A percentile compares a stretch with the other conserved stretches of the same genome.
These are phyloP conservation scores for Lotus japonicus DNA, from an alignment of 306 rosid genomes.

Conservation along the genomic window DNA sequence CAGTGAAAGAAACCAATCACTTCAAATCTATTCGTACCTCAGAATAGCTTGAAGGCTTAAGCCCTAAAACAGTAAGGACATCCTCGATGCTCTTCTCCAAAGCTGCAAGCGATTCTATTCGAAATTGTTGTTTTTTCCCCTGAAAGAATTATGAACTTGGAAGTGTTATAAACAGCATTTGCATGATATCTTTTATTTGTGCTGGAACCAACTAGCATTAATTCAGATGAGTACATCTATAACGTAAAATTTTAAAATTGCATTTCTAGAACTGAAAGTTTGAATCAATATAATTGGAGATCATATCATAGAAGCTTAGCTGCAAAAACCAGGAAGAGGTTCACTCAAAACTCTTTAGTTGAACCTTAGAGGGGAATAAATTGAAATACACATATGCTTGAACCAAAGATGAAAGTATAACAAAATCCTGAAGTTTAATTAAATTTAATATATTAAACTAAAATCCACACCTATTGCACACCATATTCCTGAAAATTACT, in stretches of 20 bases:
- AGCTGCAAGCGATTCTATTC: conserved; percentile 76
- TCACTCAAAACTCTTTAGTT: background rate
- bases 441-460: background rate
- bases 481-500: background rate
- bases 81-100: conserved; percentile 52
- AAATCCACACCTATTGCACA: background rate
- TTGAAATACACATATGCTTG: background rate
- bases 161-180: background rate
- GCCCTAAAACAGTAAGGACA: conserved; percentile 59
- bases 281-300: background rate
- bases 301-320: background rate
- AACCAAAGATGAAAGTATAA: background rate
- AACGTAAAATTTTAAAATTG: conserved; percentile 2
- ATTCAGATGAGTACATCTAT: conserved; percentile 1
- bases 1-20: conserved; percentile 12
- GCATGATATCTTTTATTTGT: background rate
- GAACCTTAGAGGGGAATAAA: background rate
- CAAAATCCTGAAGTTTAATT: background rate
- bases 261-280: background rate
- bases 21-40: conserved; percentile 46
- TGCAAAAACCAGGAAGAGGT: conserved; percentile 3
- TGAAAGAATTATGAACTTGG: conserved; percentile 27
- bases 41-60: conserved; percentile 61
- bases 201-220: background rate
- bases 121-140: conserved; percentile 74